Evolutionary conservation across 192 early-diverging fungal species (phyloP).

Genomic region (Coemansia brasiliensis): DNA sequence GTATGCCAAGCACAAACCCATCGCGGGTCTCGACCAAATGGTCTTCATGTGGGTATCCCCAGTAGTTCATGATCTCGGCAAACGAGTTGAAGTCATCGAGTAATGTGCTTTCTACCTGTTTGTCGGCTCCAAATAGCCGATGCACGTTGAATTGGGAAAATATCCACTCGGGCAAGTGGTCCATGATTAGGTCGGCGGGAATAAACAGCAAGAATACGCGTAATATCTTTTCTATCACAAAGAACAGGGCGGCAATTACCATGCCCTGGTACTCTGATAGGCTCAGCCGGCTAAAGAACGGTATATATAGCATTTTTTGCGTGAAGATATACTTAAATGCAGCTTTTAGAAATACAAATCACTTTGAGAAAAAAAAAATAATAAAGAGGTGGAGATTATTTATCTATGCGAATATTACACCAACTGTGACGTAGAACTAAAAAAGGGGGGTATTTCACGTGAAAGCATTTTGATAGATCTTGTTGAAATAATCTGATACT

Average conservation of each 20-base stretch:
- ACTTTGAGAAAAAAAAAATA: background rate
- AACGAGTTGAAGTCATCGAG: slow-evolving; percentile 56
- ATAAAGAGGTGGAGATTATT: background rate
- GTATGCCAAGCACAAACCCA: slow-evolving; percentile 80
- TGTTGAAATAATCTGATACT: background rate
- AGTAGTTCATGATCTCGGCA: slow-evolving; percentile 54
- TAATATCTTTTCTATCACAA: slow-evolving; percentile 69
- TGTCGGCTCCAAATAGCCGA: slow-evolving; percentile 30
- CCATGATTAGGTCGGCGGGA: slow-evolving; percentile 57
- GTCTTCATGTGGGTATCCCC: slow-evolving; percentile 82
- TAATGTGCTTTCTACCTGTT: slow-evolving; percentile 36
- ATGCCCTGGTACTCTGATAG: slow-evolving; percentile 64
- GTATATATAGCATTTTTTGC: slow-evolving; percentile 57
- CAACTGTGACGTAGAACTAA: too few relatives aligned
- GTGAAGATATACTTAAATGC: background rate
- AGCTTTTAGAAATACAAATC: background rate
- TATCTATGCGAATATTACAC: too few relatives aligned
- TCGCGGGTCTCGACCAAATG: slow-evolving; percentile 85
- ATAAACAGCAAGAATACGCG: slow-evolving; percentile 68
- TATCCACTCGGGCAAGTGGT: slow-evolving; percentile 45
- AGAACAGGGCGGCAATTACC: slow-evolving; percentile 61
- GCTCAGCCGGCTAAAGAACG: slow-evolving; percentile 63
- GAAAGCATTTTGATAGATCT: slow-evolving; percentile 1
- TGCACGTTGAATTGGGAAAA: slow-evolving; percentile 37
- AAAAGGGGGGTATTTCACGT: background rate